Conservation (phyloP, 495 filamentous ascomycete genomes). For the Umbilicaria muhlenbergii region DNA sequence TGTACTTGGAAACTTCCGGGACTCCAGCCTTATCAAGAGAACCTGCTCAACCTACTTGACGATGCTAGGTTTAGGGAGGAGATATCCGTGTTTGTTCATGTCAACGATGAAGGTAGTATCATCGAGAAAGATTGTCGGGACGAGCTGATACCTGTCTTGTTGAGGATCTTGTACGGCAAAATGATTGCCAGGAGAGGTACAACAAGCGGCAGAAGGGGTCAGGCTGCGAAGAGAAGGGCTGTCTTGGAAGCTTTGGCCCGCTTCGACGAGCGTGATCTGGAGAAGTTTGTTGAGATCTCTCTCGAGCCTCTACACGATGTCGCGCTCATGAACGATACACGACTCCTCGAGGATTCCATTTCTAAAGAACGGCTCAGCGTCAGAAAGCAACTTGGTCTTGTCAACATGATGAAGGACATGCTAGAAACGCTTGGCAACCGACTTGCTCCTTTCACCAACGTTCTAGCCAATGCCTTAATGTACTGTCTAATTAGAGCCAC, state of each 20-base stretch:
- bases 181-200: slow-evolving; percentile 67
- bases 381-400: slow-evolving; percentile 71
- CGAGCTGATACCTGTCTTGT: slow-evolving; percentile 66
- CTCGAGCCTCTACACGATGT: slow-evolving; percentile 52
- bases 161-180: slow-evolving; percentile 79
- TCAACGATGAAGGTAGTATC: slow-evolving; percentile 48
- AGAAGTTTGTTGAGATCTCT: slow-evolving; percentile 66
- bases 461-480: slow-evolving; percentile 56
- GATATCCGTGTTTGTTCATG: slow-evolving; percentile 67
- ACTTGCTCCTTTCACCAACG: slow-evolving; percentile 41
- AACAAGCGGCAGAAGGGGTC: slow-evolving; percentile 30
- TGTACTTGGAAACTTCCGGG: slow-evolving; percentile 72
- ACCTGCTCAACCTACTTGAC: slow-evolving; percentile 76
- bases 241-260: slow-evolving; percentile 45
- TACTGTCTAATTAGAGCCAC: slow-evolving; percentile 66
- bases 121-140: slow-evolving; percentile 57
- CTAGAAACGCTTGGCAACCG: slow-evolving; percentile 63
- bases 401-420: slow-evolving; percentile 84
- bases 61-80: slow-evolving; percentile 87
- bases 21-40: slow-evolving; percentile 68
- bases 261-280: slow-evolving; percentile 49
- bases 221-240: slow-evolving; percentile 50
- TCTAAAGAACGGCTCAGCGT: slow-evolving; percentile 36
- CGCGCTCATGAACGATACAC: slow-evolving; percentile 33
- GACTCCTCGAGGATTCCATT: slow-evolving; percentile 33